A percentile compares a stretch with the other conserved stretches of the same genome.
Evolutionary conservation across 495 filamentous ascomycete species (phyloP).

Genomic region (Opeltia flavorubescens): DNA sequence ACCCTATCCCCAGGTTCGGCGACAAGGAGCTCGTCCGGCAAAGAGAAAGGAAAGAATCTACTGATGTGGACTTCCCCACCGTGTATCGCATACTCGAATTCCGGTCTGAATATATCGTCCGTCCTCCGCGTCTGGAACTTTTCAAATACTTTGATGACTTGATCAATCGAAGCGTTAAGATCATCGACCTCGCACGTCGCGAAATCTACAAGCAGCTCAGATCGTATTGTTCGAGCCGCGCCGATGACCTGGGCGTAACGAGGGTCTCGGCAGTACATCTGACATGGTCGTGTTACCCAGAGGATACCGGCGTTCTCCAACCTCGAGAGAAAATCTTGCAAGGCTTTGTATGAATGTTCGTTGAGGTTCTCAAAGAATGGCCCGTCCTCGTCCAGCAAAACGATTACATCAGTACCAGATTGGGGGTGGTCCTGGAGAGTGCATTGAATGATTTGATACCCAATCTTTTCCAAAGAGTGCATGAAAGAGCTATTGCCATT

Average conservation of each 20-base stretch:
- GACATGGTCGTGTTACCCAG: constrained; percentile 28
- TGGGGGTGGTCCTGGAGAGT: constrained; percentile 15
- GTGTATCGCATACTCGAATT: constrained; percentile 23
- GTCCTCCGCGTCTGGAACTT: constrained; percentile 14
- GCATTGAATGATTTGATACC: constrained; percentile 13
- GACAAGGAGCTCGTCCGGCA: constrained; percentile 12
- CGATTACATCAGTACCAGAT: constrained; percentile 20
- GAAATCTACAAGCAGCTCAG: constrained; percentile 25
- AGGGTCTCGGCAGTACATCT: constrained; percentile 26
- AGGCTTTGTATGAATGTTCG: constrained; percentile 5
- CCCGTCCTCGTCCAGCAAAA: constrained; percentile 18
- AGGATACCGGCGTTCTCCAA: constrained; percentile 12
- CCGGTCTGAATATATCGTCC: constrained; percentile 10
- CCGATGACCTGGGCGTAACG: constrained; percentile 24
- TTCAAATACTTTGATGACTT: constrained; percentile 12
- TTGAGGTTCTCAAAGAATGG: constrained; percentile 20
- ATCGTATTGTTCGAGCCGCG: constrained; percentile 25
- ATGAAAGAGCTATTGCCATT: constrained; percentile 3
- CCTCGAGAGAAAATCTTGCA: constrained; percentile 9
- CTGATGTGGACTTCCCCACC: constrained; percentile 17
- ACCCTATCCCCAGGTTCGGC: neutral
- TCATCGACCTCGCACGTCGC: constrained; percentile 27
- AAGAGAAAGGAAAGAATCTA: constrained; percentile 18
- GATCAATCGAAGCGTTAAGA: constrained; percentile 7
- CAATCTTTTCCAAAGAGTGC: constrained; percentile 3